These are phyloP conservation scores for Calonectria hongkongensis DNA, from an alignment of 2,329 filamentous ascomycete species.

Conservation along the genomic window DNA sequence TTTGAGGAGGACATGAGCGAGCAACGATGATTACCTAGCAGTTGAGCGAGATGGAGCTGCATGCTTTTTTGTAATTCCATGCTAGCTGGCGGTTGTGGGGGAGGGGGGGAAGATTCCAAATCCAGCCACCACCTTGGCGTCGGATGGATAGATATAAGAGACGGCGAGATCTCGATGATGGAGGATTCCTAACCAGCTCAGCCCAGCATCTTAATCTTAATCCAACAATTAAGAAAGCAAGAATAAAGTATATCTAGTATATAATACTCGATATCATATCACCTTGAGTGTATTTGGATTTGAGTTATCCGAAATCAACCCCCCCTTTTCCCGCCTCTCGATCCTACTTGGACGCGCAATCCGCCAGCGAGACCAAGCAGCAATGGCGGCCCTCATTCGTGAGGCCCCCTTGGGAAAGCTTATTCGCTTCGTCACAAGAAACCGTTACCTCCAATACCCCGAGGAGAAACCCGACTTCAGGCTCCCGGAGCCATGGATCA, in stretches of 20 bases:
- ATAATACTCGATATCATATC: conserved; percentile 18
- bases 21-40: conserved; percentile 34
- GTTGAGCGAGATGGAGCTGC: background rate
- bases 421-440: conserved; percentile 72
- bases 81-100: background rate
- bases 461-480: conserved; percentile 75
- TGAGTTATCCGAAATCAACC: background rate
- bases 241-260: conserved; percentile 9
- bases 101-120: conserved; percentile 6
- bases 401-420: conserved; percentile 76
- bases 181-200: conserved; percentile 7
- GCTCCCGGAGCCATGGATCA: conserved; percentile 65
- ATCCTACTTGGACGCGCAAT: background rate
- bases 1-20: background rate
- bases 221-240: background rate
- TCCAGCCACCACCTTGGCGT: background rate
- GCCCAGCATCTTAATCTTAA: background rate
- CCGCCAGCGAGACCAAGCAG: conserved; percentile 13
- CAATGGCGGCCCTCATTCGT: conserved; percentile 64
- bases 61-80: background rate
- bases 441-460: conserved; percentile 73
- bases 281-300: background rate
- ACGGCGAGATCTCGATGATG: conserved; percentile 17
- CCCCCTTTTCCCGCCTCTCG: background rate
- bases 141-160: conserved; percentile 37